A percentile compares a stretch with the other conserved stretches of the same genome.
These are phyloP conservation scores for Raffaelea ambrosiae DNA, from an alignment of 2,329 filamentous ascomycete genomes.

Conservation along the genomic window DNA sequence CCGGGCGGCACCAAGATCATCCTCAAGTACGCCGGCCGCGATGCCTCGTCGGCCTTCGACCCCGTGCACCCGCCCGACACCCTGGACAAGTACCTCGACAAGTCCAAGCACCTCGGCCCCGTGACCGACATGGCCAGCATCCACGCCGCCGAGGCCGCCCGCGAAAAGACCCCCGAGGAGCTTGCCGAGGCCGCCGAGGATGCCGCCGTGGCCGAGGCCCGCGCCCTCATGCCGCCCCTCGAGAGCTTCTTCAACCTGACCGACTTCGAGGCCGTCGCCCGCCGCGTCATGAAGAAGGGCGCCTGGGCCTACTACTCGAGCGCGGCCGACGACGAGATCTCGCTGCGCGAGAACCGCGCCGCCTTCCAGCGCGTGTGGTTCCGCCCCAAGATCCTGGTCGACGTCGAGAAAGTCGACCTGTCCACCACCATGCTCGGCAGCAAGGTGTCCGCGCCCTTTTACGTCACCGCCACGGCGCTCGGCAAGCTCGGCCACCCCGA, in stretches of 20 bases:
- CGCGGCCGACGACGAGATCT: constrained; percentile 85
- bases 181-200: constrained; percentile 57
- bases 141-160: constrained; percentile 45
- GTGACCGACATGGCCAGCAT: constrained; percentile 80
- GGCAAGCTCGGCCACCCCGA: constrained; percentile 92
- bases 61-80: constrained; percentile 85
- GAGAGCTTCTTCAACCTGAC: constrained; percentile 88
- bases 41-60: constrained; percentile 86
- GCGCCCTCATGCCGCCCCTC: constrained; percentile 66
- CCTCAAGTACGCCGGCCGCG: constrained; percentile 91
- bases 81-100: constrained; percentile 73
- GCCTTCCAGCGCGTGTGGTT: constrained; percentile 98
- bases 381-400: constrained; percentile 76
- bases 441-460: constrained; percentile 79
- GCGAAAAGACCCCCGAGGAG: constrained; percentile 28
- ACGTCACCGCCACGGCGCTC: constrained; percentile 90
- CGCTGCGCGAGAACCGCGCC: constrained; percentile 87
- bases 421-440: constrained; percentile 90
- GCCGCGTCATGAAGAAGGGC: constrained; percentile 85
- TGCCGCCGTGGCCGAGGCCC: constrained; percentile 59
- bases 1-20: constrained; percentile 89
- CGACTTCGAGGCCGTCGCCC: constrained; percentile 93
- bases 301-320: constrained; percentile 98
- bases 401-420: constrained; percentile 82
- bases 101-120: constrained; percentile 77